phyloP scores from a whole-genome alignment of 208 protist species.

The Tetramitus jugosus region DNA sequence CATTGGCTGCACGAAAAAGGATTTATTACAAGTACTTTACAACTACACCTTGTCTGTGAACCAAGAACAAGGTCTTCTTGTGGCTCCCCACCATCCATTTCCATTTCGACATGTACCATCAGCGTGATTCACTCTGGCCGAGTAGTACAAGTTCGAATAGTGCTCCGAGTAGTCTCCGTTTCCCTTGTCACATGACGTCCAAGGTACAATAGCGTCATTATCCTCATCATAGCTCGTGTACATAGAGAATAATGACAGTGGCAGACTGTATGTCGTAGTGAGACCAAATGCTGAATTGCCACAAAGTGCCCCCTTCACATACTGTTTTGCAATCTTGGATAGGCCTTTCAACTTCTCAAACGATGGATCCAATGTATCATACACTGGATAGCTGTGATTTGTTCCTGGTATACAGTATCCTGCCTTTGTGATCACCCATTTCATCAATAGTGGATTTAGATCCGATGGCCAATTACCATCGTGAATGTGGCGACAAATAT shows the following conservation, averaged over 20 bases:
- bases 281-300: background rate
- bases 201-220: background rate
- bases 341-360: background rate
- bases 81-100: background rate
- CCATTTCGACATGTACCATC: background rate
- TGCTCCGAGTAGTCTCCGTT: too few relatives aligned
- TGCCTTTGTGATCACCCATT: background rate
- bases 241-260: background rate
- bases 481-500: background rate
- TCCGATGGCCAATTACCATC: background rate
- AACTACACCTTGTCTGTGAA: background rate
- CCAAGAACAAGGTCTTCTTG: background rate
- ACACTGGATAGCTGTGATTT: background rate
- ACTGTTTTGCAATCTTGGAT: background rate
- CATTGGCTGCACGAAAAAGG: too few relatives aligned
- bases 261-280: background rate
- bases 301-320: background rate
- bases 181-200: background rate
- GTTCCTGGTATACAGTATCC: constrained; percentile 5
- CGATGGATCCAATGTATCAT: background rate
- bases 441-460: background rate
- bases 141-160: background rate
- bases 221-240: background rate
- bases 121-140: background rate
- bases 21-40: too few relatives aligned